Percentiles rank a stretch among this genome's conserved stretches.
Evolutionary conservation across 768 basidiomycete genomes (phyloP).

Genomic region (Tephrocybe sp.): DNA sequence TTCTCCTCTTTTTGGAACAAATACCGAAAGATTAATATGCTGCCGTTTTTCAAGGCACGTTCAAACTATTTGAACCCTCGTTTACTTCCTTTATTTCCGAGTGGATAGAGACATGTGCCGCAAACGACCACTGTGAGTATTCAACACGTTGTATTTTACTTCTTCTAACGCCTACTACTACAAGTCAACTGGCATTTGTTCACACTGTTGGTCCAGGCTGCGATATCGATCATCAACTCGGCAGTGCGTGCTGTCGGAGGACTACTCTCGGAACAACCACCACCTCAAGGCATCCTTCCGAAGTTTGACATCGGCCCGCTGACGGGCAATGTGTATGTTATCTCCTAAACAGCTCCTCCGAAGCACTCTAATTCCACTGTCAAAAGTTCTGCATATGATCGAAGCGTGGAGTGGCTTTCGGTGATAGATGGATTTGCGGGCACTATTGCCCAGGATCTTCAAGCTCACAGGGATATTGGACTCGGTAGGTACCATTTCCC

Average conservation of each 20-base stretch:
- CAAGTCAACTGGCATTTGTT: conserved; percentile 60
- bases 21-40: not conserved
- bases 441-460: conserved; percentile 36
- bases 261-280: conserved; percentile 27
- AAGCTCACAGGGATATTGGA: conserved; percentile 42
- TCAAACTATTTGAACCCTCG: conserved; percentile 38
- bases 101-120: conserved; percentile 43
- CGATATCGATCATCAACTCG: conserved; percentile 39
- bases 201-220: conserved; percentile 39
- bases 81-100: conserved; percentile 41
- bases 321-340: conserved; percentile 13
- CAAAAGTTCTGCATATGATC: conserved; percentile 39
- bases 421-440: conserved; percentile 28
- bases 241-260: conserved; percentile 26
- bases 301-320: conserved; percentile 26
- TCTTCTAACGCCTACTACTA: conserved; percentile 2
- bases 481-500: conserved; percentile 32
- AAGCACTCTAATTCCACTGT: conserved; percentile 10
- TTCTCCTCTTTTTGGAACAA: not conserved
- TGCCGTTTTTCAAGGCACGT: conserved; percentile 28
- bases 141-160: not conserved
- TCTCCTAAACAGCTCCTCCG: not conserved
- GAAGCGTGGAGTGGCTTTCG: conserved; percentile 39
- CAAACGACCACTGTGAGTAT: conserved; percentile 45
- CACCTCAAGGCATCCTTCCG: conserved; percentile 26